Base-by-base conservation (phyloP, 306 rosid species). In the Parietaria judaica region DNA sequence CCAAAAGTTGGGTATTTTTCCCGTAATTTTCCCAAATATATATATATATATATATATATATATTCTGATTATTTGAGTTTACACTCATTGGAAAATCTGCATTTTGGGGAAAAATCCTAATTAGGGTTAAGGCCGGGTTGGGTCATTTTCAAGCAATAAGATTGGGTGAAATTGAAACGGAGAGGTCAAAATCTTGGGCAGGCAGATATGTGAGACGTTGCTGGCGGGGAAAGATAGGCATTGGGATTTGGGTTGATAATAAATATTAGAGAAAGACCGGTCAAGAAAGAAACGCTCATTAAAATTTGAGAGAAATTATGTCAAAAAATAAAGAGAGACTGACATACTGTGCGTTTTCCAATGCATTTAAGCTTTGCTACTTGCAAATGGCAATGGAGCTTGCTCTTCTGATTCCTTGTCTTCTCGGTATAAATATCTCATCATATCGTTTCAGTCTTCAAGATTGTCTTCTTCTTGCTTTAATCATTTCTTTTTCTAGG, bases 191-290 rank as follows among this genome's bases (percentile, higher is more conserved):
- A 54, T 55, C 58, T 15, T 14, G 17, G 65, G 54, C 66, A 72
- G 47, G 49, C 67, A 73, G 43, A 5, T 68, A 56, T 45, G 53
- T 13, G 43, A 38, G 60, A 60, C 64, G 8, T 17, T 23, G 34
- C 7, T 56, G 47, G 77, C 46, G 81, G 56, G 38, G 38, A 78
- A 79, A 70, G 70, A 77, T 61, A 76, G 74, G 66, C 81, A 65
- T 87, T 65, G 91, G 88, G 83, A 84, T 84, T 87, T 81, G 86
- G 78, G 53, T 54, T 52, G 51, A 16, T 57, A 75, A 69, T 79
- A 69, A 71, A 70, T 67, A 66, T 39, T 55, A 66, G 54, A 9
- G 53, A 49, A n/a, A 49, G 53, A 41, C 7, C 45, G 45, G 45
- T 41, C 45, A 60, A 70, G 15, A 12, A 34, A 4, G 31, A 35